Conservation (phyloP, 805 yeast genomes). For the Monosporozyma siamensis region DNA sequence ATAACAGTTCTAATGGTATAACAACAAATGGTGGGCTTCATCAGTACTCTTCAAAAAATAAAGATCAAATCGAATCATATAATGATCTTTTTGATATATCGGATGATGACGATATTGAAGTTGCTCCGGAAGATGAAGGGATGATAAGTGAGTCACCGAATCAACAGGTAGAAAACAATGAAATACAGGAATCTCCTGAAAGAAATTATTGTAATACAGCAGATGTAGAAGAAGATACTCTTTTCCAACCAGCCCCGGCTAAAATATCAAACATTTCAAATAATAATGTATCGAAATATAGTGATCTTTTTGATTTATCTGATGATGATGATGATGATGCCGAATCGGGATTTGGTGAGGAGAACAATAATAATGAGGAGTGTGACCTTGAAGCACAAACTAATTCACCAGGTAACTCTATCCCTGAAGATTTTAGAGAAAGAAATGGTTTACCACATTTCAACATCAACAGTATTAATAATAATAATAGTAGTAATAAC, state of each 20-base stretch:
- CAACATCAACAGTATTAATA: background rate
- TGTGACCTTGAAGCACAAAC: background rate
- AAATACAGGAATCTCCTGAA: too few relatives aligned
- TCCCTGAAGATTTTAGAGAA: background rate
- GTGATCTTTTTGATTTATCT: slow-evolving; percentile 19
- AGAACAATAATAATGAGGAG: background rate
- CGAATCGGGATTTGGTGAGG: slow-evolving; percentile 6
- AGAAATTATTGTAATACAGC: too few relatives aligned
- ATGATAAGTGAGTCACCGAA: too few relatives aligned
- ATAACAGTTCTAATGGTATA: too few relatives aligned
- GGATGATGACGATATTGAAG: slow-evolving; percentile 6
- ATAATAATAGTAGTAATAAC: background rate
- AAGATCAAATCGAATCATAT: slow-evolving; percentile 3
- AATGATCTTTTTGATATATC: slow-evolving; percentile 9
- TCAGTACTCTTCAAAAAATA: background rate
- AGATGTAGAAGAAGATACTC: too few relatives aligned
- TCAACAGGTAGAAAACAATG: too few relatives aligned
- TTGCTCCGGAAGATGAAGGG: background rate
- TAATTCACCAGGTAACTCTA: background rate
- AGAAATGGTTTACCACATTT: background rate
- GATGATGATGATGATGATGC: slow-evolving; percentile 18
- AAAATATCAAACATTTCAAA: background rate
- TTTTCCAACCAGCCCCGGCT: background rate
- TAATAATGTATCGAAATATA: slow-evolving; percentile 5
- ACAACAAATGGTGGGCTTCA: too few relatives aligned